Conservation (phyloP, 805 yeast species). For the Lipomyces oligophaga region DNA sequence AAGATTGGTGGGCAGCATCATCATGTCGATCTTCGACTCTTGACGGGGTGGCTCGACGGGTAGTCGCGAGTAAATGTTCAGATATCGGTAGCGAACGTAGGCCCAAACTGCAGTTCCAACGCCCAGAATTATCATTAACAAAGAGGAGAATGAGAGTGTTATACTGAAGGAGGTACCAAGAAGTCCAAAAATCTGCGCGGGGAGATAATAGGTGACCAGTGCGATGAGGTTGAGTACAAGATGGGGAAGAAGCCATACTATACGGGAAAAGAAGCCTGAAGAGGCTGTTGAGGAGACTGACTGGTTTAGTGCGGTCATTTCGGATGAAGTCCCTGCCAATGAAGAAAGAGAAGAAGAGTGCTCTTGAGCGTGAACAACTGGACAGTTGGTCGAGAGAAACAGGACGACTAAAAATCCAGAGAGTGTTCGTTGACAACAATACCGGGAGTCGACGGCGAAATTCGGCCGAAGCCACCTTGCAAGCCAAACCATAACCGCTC, state of each 20-base stretch:
- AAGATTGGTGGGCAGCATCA: conserved; percentile 37
- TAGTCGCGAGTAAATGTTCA: conserved; percentile 59
- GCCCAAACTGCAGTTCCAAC: conserved; percentile 42
- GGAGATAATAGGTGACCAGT: conserved; percentile 7
- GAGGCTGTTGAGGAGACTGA: background rate
- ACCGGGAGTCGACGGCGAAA: too few species aligned
- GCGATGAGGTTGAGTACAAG: conserved; percentile 3
- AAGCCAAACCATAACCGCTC: too few species aligned
- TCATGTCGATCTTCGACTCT: conserved; percentile 47
- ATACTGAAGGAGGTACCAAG: conserved; percentile 24
- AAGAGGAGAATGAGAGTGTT: conserved; percentile 29
- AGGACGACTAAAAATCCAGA: too few species aligned
- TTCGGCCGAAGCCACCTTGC: too few species aligned
- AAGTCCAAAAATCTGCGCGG: conserved; percentile 11
- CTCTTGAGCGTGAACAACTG: background rate
- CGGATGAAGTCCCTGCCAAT: background rate
- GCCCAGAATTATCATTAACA: conserved; percentile 30
- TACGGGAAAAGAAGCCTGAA: conserved; percentile 1
- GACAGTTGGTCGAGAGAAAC: background rate
- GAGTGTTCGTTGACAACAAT: too few species aligned
- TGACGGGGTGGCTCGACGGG: conserved; percentile 46
- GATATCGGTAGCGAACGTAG: conserved; percentile 57
- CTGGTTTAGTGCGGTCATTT: background rate
- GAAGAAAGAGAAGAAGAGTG: background rate
- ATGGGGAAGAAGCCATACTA: conserved; percentile 11